phyloP scores from a whole-genome alignment of 1,284 basidiomycete genomes.

The Papiliotrema nemorosa region DNA sequence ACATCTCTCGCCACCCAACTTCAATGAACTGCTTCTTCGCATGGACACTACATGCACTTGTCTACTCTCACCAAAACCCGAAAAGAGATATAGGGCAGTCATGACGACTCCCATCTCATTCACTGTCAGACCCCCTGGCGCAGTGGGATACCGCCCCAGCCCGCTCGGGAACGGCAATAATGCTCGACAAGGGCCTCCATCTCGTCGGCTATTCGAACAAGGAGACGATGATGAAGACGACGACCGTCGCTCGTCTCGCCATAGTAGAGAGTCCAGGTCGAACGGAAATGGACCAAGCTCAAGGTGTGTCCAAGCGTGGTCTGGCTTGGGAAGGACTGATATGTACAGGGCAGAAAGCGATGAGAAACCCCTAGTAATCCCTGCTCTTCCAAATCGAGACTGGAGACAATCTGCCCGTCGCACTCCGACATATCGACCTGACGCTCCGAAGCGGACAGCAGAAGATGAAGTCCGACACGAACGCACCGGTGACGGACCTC shows the following conservation, averaged over 20 bases:
- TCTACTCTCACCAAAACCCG: background rate
- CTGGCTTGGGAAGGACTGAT: background rate
- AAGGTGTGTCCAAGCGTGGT: conserved; percentile 58
- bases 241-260: conserved; percentile 8
- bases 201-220: conserved; percentile 36
- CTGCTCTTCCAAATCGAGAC: conserved; percentile 75
- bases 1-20: conserved; percentile 1
- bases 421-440: conserved; percentile 36
- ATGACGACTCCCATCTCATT: conserved; percentile 48
- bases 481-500: conserved; percentile 67
- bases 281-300: conserved; percentile 57
- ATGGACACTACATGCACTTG: background rate
- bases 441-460: background rate
- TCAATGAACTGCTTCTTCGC: background rate
- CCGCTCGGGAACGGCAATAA: conserved; percentile 24
- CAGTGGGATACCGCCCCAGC: conserved; percentile 22
- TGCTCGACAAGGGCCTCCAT: conserved; percentile 27
- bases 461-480: conserved; percentile 39
- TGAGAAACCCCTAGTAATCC: conserved; percentile 72
- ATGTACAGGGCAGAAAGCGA: conserved; percentile 30
- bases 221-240: conserved; percentile 42
- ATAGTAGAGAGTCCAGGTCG: too few relatives aligned
- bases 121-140: conserved; percentile 41
- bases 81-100: conserved; percentile 8
- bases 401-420: conserved; percentile 74